Base-by-base conservation (phyloP, 345 rosid genomes). In the Kandelia obovata region DNA sequence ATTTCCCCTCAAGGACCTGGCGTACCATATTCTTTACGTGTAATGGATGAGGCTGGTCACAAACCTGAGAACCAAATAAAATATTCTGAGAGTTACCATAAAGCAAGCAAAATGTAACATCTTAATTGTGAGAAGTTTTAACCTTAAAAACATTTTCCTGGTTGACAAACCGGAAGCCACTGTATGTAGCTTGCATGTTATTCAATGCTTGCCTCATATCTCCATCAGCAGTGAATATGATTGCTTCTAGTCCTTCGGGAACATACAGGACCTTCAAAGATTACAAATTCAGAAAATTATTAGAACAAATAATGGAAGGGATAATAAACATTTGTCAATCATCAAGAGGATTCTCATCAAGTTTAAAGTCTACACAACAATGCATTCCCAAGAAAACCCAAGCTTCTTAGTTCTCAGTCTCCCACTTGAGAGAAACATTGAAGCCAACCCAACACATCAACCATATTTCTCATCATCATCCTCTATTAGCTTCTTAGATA, bases 121-220 rank as follows among this genome's bases (percentile, higher is more conserved):
- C 49, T 28, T 62, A 37, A 30, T 46, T 66, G 30, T 20, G 26
- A 32, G 5, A 10, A 70, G 71, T 65, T 35, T 7, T 57, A 61
- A 95, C 99, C 98, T 95, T 95, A 83, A 95, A 95, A 82, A 95
- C 96, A 68, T 95, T 95, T 80, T 90, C 97, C 77, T 86, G 94
- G 82, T 89, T 95, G 75, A 95, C 89, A 71, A 95, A 89, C 61
- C 89, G 89, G 80, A 95, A 95, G 58, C 99, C 98, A 66, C 98
- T 95, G 70, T 71, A 69, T 31, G 98, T 92, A 39, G 99, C 99
- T 86, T 92, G 99, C 86, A 92, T 78, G 80, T 95, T 95, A 71
- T 95, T 95, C 80, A 95, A 80, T 27, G 94, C 98, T 81, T 95
- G 99, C 79, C 99, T 88, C 99, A 95, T 95, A 76, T 95, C 99